Evolutionary conservation across 306 rosid genomes (phyloP).

Genomic region (Gastrolobium villosum): DNA sequence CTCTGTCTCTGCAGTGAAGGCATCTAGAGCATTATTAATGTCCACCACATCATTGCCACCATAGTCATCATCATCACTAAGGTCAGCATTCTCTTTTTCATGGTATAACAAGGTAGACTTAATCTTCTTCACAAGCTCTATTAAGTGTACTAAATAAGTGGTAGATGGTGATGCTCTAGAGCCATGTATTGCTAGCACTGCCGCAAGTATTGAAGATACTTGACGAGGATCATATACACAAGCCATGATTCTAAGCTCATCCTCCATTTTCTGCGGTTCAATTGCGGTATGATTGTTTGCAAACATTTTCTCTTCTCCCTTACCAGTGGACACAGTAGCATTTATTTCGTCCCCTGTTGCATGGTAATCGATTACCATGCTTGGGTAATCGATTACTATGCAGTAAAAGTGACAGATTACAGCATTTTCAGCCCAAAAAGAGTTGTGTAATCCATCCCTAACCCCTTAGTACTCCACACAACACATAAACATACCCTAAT

Average conservation of each 20-base stretch:
- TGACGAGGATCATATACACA: constrained; percentile 91
- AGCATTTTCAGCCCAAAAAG: no score
- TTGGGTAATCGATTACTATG: no score
- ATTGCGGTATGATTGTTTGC: constrained; percentile 63
- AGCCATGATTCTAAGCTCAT: constrained; percentile 71
- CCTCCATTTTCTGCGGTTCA: constrained; percentile 56
- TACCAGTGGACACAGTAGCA: no score
- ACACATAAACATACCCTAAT: no score
- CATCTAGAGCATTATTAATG: constrained; percentile 73
- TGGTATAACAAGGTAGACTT: constrained; percentile 73
- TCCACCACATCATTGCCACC: constrained; percentile 88
- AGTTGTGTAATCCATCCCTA: no score
- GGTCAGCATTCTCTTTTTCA: constrained; percentile 71
- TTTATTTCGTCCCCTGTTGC: no score
- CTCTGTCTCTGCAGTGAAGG: constrained; percentile 65
- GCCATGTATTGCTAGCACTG: constrained; percentile 69
- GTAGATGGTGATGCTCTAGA: constrained; percentile 56
- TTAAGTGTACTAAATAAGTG: constrained; percentile 71
- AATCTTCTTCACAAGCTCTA: constrained; percentile 75
- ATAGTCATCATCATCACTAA: constrained; percentile 86
- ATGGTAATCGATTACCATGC: no score
- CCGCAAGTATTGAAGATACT: constrained; percentile 62
- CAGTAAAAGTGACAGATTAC: no score
- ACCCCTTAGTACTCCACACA: no score
- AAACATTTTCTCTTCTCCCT: constrained; percentile 68